Evolutionary conservation across 2,329 filamentous ascomycete species (phyloP).

Genomic region (Claviceps pazoutovae): DNA sequence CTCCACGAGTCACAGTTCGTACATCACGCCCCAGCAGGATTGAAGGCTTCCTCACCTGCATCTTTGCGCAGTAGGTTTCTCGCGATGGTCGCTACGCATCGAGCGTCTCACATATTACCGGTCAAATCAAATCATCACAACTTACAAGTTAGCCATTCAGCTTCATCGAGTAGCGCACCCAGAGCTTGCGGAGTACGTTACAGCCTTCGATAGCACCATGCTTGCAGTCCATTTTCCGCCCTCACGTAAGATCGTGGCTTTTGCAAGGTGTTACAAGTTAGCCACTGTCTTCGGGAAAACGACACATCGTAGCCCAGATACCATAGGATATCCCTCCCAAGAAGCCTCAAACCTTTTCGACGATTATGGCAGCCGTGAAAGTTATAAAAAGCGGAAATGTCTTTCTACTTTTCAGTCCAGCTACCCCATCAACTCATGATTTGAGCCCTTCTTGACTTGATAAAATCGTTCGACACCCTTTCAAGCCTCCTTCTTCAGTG

Average conservation of each 20-base stretch:
- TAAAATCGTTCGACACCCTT: not conserved
- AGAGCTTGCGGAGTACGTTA: not conserved
- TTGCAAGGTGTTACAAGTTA: not conserved
- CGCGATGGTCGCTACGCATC: not conserved
- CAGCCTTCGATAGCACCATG: not conserved
- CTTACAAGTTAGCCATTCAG: not conserved
- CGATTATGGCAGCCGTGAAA: not conserved
- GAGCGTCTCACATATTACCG: not conserved
- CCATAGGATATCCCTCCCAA: not conserved
- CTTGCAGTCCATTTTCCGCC: not conserved
- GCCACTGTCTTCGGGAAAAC: not conserved
- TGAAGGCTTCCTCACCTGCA: not conserved
- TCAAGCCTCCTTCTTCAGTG: not conserved
- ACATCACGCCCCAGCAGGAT: not conserved
- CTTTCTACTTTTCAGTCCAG: not conserved
- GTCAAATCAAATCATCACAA: not conserved
- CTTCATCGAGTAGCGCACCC: not conserved
- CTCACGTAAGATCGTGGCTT: not conserved
- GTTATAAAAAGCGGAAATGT: not conserved
- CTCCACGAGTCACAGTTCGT: not conserved
- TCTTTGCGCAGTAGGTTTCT: not conserved
- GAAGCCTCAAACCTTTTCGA: not conserved
- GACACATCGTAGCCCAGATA: not conserved
- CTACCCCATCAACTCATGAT: not conserved
- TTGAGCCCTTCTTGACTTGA: not conserved